These are phyloP conservation scores for Clonostachys rhizophaga DNA, from an alignment of 2,329 filamentous ascomycete genomes.

Conservation along the genomic window DNA sequence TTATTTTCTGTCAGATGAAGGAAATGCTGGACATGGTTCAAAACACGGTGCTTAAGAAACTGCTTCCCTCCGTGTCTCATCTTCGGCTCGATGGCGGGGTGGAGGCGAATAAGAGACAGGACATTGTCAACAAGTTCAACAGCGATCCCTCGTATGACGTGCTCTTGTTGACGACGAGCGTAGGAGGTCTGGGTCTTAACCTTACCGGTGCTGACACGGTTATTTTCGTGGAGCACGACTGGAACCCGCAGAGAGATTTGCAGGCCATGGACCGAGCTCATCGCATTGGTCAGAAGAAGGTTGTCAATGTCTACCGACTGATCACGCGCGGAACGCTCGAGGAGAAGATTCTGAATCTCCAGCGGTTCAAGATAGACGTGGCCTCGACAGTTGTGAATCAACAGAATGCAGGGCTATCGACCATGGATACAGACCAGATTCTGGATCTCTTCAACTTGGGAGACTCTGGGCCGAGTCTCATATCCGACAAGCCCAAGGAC, in stretches of 20 bases:
- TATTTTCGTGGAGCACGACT: constrained; percentile 99
- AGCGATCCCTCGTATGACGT: constrained; percentile 96
- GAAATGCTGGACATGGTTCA: constrained; percentile 99
- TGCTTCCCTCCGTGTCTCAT: constrained; percentile 90
- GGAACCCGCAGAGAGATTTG: constrained; percentile 98
- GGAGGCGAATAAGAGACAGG: constrained; percentile 88
- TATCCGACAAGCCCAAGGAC: constrained; percentile 54
- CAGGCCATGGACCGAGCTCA: constrained; percentile 99
- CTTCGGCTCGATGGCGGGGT: constrained; percentile 92
- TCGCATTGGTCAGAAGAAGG: constrained; percentile 98
- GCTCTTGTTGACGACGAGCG: constrained; percentile 86
- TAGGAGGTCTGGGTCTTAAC: constrained; percentile 91
- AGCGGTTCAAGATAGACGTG: constrained; percentile 99
- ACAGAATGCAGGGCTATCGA: constrained; percentile 88
- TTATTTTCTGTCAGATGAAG: constrained; percentile 99
- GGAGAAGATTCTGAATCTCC: constrained; percentile 96
- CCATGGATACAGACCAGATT: constrained; percentile 98
- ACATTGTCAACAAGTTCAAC: constrained; percentile 99
- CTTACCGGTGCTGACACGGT: constrained; percentile 96
- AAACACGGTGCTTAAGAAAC: constrained; percentile 81
- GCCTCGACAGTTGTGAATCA: constrained; percentile 98
- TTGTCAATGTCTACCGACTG: constrained; percentile 96
- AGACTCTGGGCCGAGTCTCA: constrained; percentile 65
- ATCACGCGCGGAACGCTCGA: constrained; percentile 94
- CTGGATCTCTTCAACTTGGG: constrained; percentile 92